Conservation (phyloP, 2,329 filamentous ascomycete genomes). For the Cladobotryum mycophilum region DNA sequence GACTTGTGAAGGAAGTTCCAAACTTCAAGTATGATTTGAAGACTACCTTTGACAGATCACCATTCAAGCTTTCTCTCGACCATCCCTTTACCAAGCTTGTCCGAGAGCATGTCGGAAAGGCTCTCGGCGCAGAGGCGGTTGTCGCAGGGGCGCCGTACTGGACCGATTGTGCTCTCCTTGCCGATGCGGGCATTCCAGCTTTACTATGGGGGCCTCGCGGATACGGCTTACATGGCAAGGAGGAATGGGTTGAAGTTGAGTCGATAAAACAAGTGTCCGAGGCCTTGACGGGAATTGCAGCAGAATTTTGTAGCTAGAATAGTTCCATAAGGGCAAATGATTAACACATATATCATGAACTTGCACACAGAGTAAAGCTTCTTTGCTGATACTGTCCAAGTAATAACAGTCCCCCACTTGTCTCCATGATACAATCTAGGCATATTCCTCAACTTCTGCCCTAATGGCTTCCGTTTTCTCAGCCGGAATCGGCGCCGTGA, state of each 20-base stretch:
- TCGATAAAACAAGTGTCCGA: conserved; percentile 32
- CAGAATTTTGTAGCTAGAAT: conserved; percentile 22
- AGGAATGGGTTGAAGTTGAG: conserved; percentile 43
- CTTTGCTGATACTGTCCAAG: background rate
- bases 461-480: conserved; percentile 14
- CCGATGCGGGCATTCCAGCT: conserved; percentile 37
- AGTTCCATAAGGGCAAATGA: background rate
- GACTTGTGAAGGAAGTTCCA: conserved; percentile 24
- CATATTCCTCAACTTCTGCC: conserved; percentile 8
- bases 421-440: background rate
- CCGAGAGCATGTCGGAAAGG: conserved; percentile 19
- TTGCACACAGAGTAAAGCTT: too few species aligned
- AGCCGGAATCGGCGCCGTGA: conserved; percentile 17
- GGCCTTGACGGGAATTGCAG: conserved; percentile 20
- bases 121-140: conserved; percentile 20
- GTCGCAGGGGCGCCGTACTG: conserved; percentile 34
- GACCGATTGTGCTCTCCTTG: conserved; percentile 46
- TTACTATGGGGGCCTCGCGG: conserved; percentile 43
- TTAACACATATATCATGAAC: background rate
- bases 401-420: background rate
- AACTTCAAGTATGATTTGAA: conserved; percentile 36
- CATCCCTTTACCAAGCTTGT: conserved; percentile 35
- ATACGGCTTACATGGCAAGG: conserved; percentile 42
- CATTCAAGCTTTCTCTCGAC: conserved; percentile 33
- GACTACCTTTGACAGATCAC: conserved; percentile 36